phyloP scores from a whole-genome alignment of 805 yeast species.

The Clavispora phyllophila region DNA sequence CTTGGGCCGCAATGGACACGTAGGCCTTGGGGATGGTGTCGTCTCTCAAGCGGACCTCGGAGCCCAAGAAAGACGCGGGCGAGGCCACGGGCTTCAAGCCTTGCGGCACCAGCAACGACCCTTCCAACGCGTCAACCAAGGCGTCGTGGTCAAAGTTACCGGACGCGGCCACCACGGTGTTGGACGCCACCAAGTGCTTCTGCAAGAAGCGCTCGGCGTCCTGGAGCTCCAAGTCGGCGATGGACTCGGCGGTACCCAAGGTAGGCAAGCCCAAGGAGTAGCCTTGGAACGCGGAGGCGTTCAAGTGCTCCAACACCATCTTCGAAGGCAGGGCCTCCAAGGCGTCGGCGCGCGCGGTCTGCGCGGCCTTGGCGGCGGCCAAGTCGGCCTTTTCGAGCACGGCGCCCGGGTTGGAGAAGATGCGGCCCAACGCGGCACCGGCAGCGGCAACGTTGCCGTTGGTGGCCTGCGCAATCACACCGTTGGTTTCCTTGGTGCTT shows the following conservation, averaged over 20 bases:
- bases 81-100: conserved; percentile 47
- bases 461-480: conserved; percentile 52
- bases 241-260: conserved; percentile 66
- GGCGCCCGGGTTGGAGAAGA: conserved; percentile 35
- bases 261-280: conserved; percentile 74
- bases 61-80: conserved; percentile 70
- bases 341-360: conserved; percentile 43
- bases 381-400: conserved; percentile 42
- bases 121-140: conserved; percentile 61
- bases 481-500: conserved; percentile 60
- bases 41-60: conserved; percentile 84
- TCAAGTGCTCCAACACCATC: conserved; percentile 68
- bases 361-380: conserved; percentile 41
- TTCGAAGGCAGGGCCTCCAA: conserved; percentile 54
- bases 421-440: conserved; percentile 44
- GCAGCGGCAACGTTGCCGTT: conserved; percentile 50
- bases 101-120: conserved; percentile 42
- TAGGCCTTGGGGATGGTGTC: conserved; percentile 80
- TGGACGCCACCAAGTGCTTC: conserved; percentile 55
- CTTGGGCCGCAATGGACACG: conserved; percentile 69
- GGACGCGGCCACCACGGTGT: conserved; percentile 63
- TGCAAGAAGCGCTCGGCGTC: conserved; percentile 56
- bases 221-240: conserved; percentile 49
- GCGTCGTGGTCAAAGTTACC: conserved; percentile 70
- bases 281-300: conserved; percentile 83